phyloP scores from a whole-genome alignment of 257 asterid genomes.

The Ajuga chamaepitys region DNA sequence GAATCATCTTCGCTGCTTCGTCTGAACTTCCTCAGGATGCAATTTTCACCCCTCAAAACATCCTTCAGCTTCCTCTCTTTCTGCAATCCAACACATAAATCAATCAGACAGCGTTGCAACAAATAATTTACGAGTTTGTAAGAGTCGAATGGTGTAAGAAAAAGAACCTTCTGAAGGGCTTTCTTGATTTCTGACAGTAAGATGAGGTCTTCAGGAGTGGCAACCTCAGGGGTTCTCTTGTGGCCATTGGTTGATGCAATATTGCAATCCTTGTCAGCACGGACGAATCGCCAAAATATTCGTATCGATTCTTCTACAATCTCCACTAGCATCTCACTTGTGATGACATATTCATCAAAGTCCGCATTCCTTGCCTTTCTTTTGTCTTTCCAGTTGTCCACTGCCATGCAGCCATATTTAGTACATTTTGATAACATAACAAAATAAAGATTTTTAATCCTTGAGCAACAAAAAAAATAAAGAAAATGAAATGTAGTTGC shows the following conservation, averaged over 20 bases:
- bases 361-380: conserved; percentile 36
- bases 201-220: conserved; percentile 40
- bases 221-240: conserved; percentile 39
- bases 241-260: conserved; percentile 18
- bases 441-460: not conserved
- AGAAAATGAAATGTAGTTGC: too few relatives aligned
- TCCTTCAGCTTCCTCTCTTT: conserved; percentile 78
- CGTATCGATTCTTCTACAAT: conserved; percentile 87
- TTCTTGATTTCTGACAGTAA: conserved; percentile 45
- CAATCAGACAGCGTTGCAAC: not conserved
- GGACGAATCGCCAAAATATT: conserved; percentile 77
- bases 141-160: not conserved
- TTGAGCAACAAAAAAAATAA: too few relatives aligned
- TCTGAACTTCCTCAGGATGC: conserved; percentile 57
- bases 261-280: conserved; percentile 65
- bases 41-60: conserved; percentile 58
- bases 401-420: conserved; percentile 27
- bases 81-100: conserved; percentile 32
- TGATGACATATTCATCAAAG: conserved; percentile 37
- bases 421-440: not conserved
- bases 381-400: conserved; percentile 47
- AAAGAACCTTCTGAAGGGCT: conserved; percentile 59
- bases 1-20: conserved; percentile 41
- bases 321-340: conserved; percentile 75
- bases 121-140: not conserved